These are phyloP conservation scores for Mallotus nudiflorus DNA, from an alignment of 345 rosid genomes.

Conservation along the genomic window DNA sequence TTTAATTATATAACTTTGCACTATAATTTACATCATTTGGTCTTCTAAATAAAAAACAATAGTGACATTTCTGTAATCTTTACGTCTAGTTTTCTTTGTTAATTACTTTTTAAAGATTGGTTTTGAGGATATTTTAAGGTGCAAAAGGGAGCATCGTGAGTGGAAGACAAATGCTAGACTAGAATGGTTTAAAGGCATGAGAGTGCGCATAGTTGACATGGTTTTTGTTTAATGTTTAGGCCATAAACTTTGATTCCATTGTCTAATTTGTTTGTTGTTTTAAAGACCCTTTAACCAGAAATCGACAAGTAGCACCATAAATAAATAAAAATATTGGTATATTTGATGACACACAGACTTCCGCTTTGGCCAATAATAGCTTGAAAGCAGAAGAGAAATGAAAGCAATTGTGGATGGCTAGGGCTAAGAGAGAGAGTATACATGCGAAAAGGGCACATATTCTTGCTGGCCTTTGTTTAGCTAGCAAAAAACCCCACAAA, in stretches of 20 bases:
- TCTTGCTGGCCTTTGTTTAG: constrained; percentile 16
- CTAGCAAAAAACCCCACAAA: neutral
- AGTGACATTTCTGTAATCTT: constrained; percentile 16
- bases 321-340: neutral
- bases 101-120: neutral
- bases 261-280: constrained; percentile 4
- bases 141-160: neutral
- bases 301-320: constrained; percentile 4
- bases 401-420: neutral
- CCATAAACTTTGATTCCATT: constrained; percentile 36
- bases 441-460: constrained; percentile 28
- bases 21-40: no score
- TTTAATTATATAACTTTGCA: no score
- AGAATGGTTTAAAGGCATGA: constrained; percentile 27
- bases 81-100: neutral
- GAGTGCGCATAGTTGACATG: constrained; percentile 27
- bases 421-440: neutral
- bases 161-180: constrained; percentile 7
- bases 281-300: constrained; percentile 6
- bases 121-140: neutral
- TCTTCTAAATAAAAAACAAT: no score
- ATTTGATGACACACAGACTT: neutral
- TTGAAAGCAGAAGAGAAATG: no score
- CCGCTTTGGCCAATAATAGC: neutral
- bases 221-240: constrained; percentile 18